These are phyloP conservation scores for Phytopythium kandeliae DNA, from an alignment of 352 stramenopile species.

Conservation along the genomic window DNA sequence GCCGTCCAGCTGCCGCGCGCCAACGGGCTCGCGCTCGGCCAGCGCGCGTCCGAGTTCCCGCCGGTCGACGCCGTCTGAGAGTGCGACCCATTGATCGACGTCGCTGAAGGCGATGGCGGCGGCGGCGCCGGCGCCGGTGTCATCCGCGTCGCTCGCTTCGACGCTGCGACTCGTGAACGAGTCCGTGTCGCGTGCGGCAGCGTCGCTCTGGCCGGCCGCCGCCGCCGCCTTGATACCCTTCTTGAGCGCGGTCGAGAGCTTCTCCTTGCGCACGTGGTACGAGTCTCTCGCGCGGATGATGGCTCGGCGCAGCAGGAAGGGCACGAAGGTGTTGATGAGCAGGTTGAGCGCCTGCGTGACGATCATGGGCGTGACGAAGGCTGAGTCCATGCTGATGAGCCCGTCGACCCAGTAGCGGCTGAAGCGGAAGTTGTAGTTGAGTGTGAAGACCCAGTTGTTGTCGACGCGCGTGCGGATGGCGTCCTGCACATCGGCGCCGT, in stretches of 20 bases:
- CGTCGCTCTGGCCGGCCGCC: background rate
- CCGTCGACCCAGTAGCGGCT: conserved; percentile 56
- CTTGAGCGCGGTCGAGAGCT: conserved; percentile 22
- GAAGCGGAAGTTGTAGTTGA: conserved; percentile 34
- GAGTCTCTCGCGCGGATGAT: conserved; percentile 42
- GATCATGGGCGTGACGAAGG: conserved; percentile 65
- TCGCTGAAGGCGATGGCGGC: conserved; percentile 15
- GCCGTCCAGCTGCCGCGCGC: conserved; percentile 26
- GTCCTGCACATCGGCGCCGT: conserved; percentile 36
- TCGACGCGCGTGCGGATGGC: conserved; percentile 39
- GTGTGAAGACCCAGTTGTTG: conserved; percentile 26
- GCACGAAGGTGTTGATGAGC: conserved; percentile 63
- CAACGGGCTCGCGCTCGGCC: conserved; percentile 32
- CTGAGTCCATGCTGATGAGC: conserved; percentile 55
- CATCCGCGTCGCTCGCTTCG: conserved; percentile 9
- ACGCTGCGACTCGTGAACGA: conserved; percentile 3
- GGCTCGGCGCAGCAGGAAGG: conserved; percentile 37
- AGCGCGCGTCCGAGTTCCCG: conserved; percentile 25
- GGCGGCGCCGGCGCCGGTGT: no score
- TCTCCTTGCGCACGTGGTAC: conserved; percentile 52
- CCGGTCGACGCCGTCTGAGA: conserved; percentile 24
- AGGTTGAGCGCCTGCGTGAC: conserved; percentile 64
- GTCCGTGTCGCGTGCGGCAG: background rate
- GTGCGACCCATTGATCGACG: conserved; percentile 20
- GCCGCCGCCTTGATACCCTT: background rate